Base-by-base conservation (phyloP, 2,329 filamentous ascomycete species). In the Apiospora sp. region DNA sequence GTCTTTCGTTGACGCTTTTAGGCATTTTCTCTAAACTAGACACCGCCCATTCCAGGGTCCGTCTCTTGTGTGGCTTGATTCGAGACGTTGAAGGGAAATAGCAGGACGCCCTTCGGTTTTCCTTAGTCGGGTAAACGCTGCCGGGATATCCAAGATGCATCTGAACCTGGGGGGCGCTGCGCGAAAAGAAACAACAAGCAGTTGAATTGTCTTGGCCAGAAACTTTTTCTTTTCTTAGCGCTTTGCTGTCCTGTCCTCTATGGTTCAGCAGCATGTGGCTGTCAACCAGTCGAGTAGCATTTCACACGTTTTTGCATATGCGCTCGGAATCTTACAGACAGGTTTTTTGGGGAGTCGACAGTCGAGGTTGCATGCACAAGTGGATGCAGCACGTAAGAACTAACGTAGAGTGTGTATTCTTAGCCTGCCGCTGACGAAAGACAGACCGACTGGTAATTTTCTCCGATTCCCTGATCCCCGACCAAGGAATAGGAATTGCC, bases 21-120 rank as follows among this genome's bases (percentile, higher is more conserved):
- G 19, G 7, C 16, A n/a, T 10, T 10, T 22, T 34, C n/a, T n/a
- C n/a, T 4, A 5, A 16, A 34, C 19, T 41, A n/a, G 10, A 37
- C 30, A n/a, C 27, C 58, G 58, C 58, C 58, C 37, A 19, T 8
- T 10, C 30, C n/a, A 41, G 58, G 30, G 34, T 41, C 34, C 19
- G 34, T 13, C 34, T 64, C 34, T 34, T 37, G 58, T 37, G 58
- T 64, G 58, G 58, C 58, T 37, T 64, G 58, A 64, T 34, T 24
- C 41, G 58, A 64, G 58, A 64, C 58, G 58, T 64, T 41, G 34
- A 64, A 64, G 58, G 30, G 58, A 64, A 64, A 64, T 61, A 22
- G 54, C 54, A 61, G 34, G 58, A 64, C 34, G 34, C 34, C 34
- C 34, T 10, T n/a, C 10, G 5, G 22, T 3, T n/a, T 61, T 7